Evolutionary conservation across 495 filamentous ascomycete genomes (phyloP).

Genomic region (Xylaria bambusicola): DNA sequence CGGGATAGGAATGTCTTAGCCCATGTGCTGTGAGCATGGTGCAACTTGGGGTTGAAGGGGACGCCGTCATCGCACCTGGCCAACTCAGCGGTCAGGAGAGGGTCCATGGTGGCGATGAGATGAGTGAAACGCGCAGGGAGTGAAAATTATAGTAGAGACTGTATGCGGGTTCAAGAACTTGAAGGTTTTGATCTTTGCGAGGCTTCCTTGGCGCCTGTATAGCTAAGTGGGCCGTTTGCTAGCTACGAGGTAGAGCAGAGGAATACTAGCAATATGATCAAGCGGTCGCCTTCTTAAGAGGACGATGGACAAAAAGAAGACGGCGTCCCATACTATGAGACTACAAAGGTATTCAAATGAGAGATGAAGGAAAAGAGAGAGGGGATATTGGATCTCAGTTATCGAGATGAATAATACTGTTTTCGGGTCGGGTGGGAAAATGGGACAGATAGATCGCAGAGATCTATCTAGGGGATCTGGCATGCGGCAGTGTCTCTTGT

Average conservation of each 20-base stretch:
- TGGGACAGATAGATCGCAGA: not conserved
- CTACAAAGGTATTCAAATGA: too few species aligned
- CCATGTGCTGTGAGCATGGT: constrained; percentile 91
- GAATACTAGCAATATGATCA: not conserved
- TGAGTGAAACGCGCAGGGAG: not conserved
- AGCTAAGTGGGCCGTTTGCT: too few species aligned
- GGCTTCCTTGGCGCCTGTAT: too few species aligned
- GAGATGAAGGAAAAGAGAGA: not conserved
- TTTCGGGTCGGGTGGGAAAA: not conserved
- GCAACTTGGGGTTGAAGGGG: constrained; percentile 72
- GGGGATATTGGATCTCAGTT: too few species aligned
- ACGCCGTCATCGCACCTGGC: constrained; percentile 42
- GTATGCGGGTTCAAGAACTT: too few species aligned
- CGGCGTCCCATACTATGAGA: not conserved
- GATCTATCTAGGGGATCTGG: constrained; percentile 1
- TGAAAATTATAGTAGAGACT: too few species aligned
- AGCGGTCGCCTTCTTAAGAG: not conserved
- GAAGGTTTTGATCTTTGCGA: too few species aligned
- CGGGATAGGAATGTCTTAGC: constrained; percentile 84
- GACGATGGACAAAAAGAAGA: not conserved
- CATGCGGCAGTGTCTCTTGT: constrained; percentile 15
- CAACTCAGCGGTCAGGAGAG: constrained; percentile 37
- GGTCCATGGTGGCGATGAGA: constrained; percentile 29
- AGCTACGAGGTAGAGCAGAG: too few species aligned
- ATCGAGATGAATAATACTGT: too few species aligned